phyloP scores from a whole-genome alignment of 2,329 filamentous ascomycete genomes.

The Apiospora phragmitis region DNA sequence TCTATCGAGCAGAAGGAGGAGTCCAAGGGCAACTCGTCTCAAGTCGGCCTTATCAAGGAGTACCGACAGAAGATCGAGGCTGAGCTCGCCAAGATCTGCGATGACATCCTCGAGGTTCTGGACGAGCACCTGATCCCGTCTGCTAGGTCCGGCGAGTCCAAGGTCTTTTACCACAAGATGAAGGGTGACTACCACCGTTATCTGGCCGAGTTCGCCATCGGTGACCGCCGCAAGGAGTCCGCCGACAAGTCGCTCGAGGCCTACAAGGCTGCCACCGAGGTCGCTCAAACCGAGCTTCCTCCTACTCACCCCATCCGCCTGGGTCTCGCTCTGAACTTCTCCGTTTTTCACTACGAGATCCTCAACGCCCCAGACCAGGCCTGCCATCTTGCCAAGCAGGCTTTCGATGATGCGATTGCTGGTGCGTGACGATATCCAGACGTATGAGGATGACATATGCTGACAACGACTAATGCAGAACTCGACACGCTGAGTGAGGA shows the following conservation, averaged over 20 bases:
- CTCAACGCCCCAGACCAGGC: constrained; percentile 97
- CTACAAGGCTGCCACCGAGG: constrained; percentile 92
- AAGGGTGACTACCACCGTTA: constrained; percentile 99
- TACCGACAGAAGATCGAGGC: constrained; percentile 98
- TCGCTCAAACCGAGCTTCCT: constrained; percentile 84
- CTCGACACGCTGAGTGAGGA: constrained; percentile 96
- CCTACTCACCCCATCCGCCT: constrained; percentile 93
- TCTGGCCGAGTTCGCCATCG: constrained; percentile 93
- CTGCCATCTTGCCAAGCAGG: constrained; percentile 95
- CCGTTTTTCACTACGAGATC: constrained; percentile 99
- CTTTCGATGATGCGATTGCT: constrained; percentile 95
- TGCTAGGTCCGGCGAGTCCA: constrained; percentile 93
- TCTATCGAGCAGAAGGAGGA: constrained; percentile 99
- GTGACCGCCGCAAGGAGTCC: constrained; percentile 92
- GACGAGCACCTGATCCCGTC: constrained; percentile 93
- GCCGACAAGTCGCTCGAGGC: constrained; percentile 94
- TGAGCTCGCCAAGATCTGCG: constrained; percentile 96
- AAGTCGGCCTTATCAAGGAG: constrained; percentile 92
- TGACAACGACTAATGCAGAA: constrained; percentile 56
- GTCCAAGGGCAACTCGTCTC: constrained; percentile 93
- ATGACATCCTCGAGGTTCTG: constrained; percentile 93
- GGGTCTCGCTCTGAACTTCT: constrained; percentile 92
- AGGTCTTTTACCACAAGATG: constrained; percentile 99
- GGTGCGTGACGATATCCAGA: constrained; percentile 37
- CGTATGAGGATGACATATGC: neutral